Base-by-base conservation (phyloP, 345 rosid species). In the Salix dunnii region DNA sequence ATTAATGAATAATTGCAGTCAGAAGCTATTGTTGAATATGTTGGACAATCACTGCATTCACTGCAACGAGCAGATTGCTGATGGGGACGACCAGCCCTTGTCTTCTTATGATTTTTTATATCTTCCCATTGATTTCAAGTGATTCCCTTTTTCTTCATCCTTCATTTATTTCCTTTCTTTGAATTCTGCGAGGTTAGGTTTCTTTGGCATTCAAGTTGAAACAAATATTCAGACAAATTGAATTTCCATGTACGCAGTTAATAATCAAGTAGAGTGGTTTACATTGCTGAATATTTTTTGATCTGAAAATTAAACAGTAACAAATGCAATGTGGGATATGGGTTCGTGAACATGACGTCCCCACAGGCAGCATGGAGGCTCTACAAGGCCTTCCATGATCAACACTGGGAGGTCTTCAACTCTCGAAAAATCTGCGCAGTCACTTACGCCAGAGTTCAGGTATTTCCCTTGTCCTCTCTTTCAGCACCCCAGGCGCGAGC, bases 291-390 rank as follows among this genome's bases (percentile, higher is more conserved):
- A 8, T 14, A 5, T 46, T 46, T 20, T 3, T 10, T 1, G 17
- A 3, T 67, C 72, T 18, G 31, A 31, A 70, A 36, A 5, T 23
- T 25, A 49, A 83, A 78, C 85, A 94, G 99, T 81, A 92, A 90
- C 88, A 90, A 92, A 69, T 91, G 99, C 85, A 96, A 92, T 79
- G 91, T 96, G 79, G 99, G 99, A 72, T 96, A 96, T 84, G 99
- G 97, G 76, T 96, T 96, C 78, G 99, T 92, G 84, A 96, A 96
- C 88, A 92, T 96, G 97, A 96, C 99, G 5, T 86, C 95, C 3
- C 90, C 97, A 8, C 83, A 81, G 81, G 99, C 94, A 6, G 87
- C 97, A 40, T 70, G 73, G 87, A 87, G 97, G 79, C 87, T 96
- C 2, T 90, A 91, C 90, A 90, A 91, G 74, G 93, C 94, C 0